Percentiles rank a stretch among this genome's conserved stretches.
These are phyloP conservation scores for Dalechampia spathulata DNA, from an alignment of 441 rosid genomes.

Conservation along the genomic window DNA sequence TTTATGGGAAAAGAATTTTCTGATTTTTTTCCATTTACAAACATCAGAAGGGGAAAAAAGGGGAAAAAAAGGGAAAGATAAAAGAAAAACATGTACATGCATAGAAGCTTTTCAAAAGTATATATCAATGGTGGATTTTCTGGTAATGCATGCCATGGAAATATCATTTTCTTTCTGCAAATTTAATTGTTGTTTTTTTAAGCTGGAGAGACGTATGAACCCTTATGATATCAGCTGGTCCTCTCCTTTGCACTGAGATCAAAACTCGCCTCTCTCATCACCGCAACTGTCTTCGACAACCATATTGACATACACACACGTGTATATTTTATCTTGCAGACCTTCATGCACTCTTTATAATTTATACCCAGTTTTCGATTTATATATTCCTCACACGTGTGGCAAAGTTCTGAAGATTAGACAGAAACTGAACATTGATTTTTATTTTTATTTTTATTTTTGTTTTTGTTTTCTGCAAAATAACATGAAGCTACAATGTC, in stretches of 20 bases:
- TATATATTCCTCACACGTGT: conserved; percentile 38
- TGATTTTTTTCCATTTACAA: no score
- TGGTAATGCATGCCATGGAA: conserved; percentile 21
- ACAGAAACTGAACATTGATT: conserved; percentile 11
- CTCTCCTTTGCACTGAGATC: conserved; percentile 12
- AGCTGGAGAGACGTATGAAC: conserved; percentile 9
- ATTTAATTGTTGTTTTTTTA: no score
- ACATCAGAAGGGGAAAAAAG: no score
- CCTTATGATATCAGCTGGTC: conserved; percentile 2
- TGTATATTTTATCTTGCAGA: conserved; percentile 19
- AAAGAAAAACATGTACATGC: background rate
- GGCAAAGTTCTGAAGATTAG: conserved; percentile 10
- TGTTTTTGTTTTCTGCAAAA: background rate
- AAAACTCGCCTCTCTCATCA: conserved; percentile 11
- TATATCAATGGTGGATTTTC: background rate
- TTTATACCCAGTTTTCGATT: conserved; percentile 7
- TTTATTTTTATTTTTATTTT: no score
- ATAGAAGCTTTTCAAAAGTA: background rate
- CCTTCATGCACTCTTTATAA: conserved; percentile 20
- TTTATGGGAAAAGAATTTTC: no score
- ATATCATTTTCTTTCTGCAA: conserved; percentile 24
- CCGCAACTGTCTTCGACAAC: conserved; percentile 18
- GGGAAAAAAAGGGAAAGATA: background rate
- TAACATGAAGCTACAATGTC: conserved; percentile 7
- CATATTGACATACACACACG: conserved; percentile 20